Base-by-base conservation (phyloP, 495 filamentous ascomycete species). In the Penicillium diatomitis region DNA sequence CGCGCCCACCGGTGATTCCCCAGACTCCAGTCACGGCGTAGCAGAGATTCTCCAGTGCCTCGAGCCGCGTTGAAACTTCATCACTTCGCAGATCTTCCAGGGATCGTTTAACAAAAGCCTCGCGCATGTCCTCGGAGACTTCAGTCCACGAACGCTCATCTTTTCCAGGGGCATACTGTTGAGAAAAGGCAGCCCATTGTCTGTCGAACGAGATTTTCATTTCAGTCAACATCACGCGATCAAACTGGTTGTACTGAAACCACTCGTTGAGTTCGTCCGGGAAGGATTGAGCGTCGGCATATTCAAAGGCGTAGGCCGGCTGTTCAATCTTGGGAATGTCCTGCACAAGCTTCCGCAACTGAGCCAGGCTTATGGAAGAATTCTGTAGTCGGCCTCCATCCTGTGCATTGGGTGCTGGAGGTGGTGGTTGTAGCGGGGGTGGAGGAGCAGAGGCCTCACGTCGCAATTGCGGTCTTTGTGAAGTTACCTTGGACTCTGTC, bases 191-290 rank as follows among this genome's bases (percentile, higher is more conserved):
- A 35, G 53, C 57, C 83, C 83, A 87, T 55, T 78, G 72, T 50
- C 75, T 74, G 42, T 87, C 75, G 57, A 94, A 96, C 3, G 80
- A 81, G 28, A 78, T 66, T 57, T 86, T 87, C 33, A 85, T 82
- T 35, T 79, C 73, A 38, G 83, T 73, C 42, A 92, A 66, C 72
- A 77, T 74, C 39, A 66, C 70, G 40, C 86, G 77, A 49, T 88
- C 86, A 64, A 86, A 88, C 50, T 90, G 86, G 41, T 70, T 76
- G 67, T 98, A 97, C 41, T 82, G 77, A 65, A 98, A 98, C 91
- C 90, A 97, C 67, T 97, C 92, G 56, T 96, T 87, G 20, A 97
- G 71, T 70, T 98, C 92, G 48, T 92, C 89, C 6, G 83, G 77
- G 51, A 94, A 83, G 2, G 81, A 73, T 37, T 88, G 81, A 3